Base-by-base conservation (phyloP, 2,329 filamentous ascomycete genomes). In the Hypoxylon sp. region DNA sequence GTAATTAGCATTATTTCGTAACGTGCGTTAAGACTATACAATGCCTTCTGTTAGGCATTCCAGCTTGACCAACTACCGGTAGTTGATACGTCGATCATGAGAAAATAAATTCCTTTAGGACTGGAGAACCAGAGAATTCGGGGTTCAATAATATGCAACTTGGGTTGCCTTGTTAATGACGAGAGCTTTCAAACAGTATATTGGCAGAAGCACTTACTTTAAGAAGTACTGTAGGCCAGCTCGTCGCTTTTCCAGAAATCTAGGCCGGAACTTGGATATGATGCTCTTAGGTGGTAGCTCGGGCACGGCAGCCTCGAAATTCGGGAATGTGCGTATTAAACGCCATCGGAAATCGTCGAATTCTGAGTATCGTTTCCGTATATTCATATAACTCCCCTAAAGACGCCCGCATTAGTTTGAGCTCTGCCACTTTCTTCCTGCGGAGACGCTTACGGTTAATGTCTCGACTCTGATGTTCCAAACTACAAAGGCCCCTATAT, bases 401-500 rank as follows among this genome's bases (percentile, higher is more conserved):
- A 65, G 1, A 55, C 22, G 28, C 51, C 26, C 24, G 6, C 19
- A 30, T 65, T 37, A 58, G 61, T 3, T 15, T 63, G 30, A 50
- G 44, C 34, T 69, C 59, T 75, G 50, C 39, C 49, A 83, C 81
- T 52, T 86, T 84, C 82, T 85, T 68, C 20, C 65, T 48, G 56
- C n/a, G 13, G 6, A 28, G 59, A 84, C n/a, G n/a, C 88, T 76
- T 75, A 94, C 93, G 77, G 88, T 90, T 52, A 98, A 80, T 3
- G 93, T 97, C 76, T 95, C 89, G 46, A 99, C 92, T 49, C 85
- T 88, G 72, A 95, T 93, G 74, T 93, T 95, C 92, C 92, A 99
- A 6, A 97, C 93, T 1, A 97, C 92, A 79, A 98, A 99, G 1
- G 94, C 91, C n/a, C 94, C 94, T 26, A 88, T 83, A 68, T 82